Conservation (phyloP, 2,329 filamentous ascomycete genomes). For the Aspergillus oerlinghausenensis region DNA sequence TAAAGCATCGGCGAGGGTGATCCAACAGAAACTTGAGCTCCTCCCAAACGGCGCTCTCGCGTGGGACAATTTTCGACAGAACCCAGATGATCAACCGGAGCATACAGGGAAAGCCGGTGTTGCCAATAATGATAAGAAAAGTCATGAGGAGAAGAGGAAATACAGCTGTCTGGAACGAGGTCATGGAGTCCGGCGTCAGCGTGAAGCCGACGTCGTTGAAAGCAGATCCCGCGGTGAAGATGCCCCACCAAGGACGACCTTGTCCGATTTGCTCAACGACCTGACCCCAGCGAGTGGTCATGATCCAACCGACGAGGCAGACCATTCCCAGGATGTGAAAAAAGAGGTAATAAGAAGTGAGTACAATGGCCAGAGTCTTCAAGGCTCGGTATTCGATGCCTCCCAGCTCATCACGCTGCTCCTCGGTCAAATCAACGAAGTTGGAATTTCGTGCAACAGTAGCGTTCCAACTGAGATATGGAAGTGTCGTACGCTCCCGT, state of each 20-base stretch:
- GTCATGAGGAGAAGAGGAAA: conserved; percentile 72
- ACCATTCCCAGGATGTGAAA: conserved; percentile 75
- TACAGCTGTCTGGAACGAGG: conserved; percentile 73
- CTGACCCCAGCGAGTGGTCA: conserved; percentile 57
- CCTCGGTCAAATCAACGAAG: conserved; percentile 81
- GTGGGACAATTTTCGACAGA: conserved; percentile 61
- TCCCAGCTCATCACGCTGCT: conserved; percentile 89
- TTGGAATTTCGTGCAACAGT: conserved; percentile 91
- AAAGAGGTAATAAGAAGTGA: conserved; percentile 74
- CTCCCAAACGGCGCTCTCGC: conserved; percentile 72
- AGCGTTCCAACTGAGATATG: conserved; percentile 90
- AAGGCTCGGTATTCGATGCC: conserved; percentile 94
- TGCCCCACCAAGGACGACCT: conserved; percentile 77
- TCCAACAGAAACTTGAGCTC: conserved; percentile 87
- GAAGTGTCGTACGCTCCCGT: conserved; percentile 54
- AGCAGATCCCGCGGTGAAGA: conserved; percentile 81
- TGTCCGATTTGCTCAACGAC: conserved; percentile 61
- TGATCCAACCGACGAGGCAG: conserved; percentile 76
- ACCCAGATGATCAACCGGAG: conserved; percentile 90
- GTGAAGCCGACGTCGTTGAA: conserved; percentile 97
- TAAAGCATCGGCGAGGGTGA: conserved; percentile 94
- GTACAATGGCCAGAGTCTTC: conserved; percentile 74
- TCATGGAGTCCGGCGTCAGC: conserved; percentile 89
- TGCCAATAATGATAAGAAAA: conserved; percentile 89
- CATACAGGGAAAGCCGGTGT: conserved; percentile 94